phyloP scores from a whole-genome alignment of 2,329 filamentous ascomycete species.

The Sphaerulina musiva region DNA sequence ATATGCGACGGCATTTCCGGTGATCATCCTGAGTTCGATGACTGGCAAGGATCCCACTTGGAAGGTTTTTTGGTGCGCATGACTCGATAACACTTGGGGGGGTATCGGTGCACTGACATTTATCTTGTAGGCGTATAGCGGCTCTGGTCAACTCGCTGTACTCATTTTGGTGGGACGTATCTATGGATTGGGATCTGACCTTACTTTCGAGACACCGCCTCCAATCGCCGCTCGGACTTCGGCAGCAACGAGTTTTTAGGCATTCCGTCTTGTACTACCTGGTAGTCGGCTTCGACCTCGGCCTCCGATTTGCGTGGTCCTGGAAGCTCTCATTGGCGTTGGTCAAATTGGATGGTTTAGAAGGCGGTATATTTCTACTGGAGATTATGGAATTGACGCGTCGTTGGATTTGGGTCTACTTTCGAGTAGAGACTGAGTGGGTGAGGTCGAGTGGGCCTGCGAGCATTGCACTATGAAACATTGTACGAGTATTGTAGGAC shows the following conservation, averaged over 20 bases:
- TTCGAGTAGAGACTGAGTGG: conserved; percentile 92
- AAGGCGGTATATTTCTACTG: conserved; percentile 81
- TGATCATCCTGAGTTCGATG: conserved; percentile 59
- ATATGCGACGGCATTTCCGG: conserved; percentile 89
- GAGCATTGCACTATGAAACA: conserved; percentile 1
- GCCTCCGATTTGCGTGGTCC: conserved; percentile 84
- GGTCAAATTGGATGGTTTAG: conserved; percentile 77
- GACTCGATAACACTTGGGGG: background rate
- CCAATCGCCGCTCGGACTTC: conserved; percentile 68
- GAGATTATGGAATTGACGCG: conserved; percentile 80
- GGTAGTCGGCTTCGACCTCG: conserved; percentile 70
- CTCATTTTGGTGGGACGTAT: conserved; percentile 97
- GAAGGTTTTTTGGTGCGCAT: conserved; percentile 20
- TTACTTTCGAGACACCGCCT: conserved; percentile 62
- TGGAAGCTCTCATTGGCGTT: conserved; percentile 78
- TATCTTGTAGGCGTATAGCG: conserved; percentile 22
- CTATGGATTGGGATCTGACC: conserved; percentile 93
- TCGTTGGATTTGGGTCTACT: conserved; percentile 95
- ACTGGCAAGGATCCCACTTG: conserved; percentile 16
- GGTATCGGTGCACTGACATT: background rate
- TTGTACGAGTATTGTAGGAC: background rate
- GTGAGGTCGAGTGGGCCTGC: conserved; percentile 17
- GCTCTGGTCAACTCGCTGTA: conserved; percentile 73
- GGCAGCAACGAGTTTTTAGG: conserved; percentile 66
- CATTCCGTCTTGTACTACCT: conserved; percentile 71